Evolutionary conservation across 2,329 filamentous ascomycete species (phyloP), one percentile per base, ranked within the genome.

Genomic region (Clonostachys chloroleuca): DNA sequence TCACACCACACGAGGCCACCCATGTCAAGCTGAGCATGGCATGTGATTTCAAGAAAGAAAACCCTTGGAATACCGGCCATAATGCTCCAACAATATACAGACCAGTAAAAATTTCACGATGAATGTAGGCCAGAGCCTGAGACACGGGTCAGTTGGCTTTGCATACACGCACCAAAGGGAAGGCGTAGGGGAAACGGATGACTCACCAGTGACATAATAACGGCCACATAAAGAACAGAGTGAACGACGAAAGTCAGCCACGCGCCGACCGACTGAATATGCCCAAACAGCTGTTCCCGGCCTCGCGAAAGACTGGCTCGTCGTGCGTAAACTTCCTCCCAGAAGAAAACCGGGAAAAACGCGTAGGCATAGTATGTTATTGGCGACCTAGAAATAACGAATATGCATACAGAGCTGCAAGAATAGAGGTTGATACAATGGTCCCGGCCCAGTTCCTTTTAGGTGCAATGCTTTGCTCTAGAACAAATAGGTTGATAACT

Each of bases 261-360:
- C 24, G 80, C 81, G 18, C 75, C 70, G 30, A 77, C 68, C 0
- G 85, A 83, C 47, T 78, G 73, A 40, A 92, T 69, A 54, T 92
- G 78, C 1, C 80, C 77, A 54, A 96, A 84, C 9, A 97, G 70
- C 44, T 80, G 75, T 52, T 76, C 77, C 45, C 78, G 75, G 4
- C 91, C 92, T 51, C 83, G 77, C 6, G 69, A 59, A 12, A 96
- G 65, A 40, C 88, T 88, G 42, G 77, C 74, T 47, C 91, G 80
- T 30, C 87, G 82, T 4, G 89, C 88, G 65, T 86, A 92, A 0
- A 96, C 89, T 59, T 96, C 92, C 65, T 96, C 92, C 94, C 94
- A 99, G 70, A 99, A 97, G 48, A 89, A 80, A 3, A 96, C 84
- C 0, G 94, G 94, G 65, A 99, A 99, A 56, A 95, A 80, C 1